A percentile compares a stretch with the other conserved stretches of the same genome.
Conservation (phyloP, 2,329 filamentous ascomycete species). For the Cercospora zeina region DNA sequence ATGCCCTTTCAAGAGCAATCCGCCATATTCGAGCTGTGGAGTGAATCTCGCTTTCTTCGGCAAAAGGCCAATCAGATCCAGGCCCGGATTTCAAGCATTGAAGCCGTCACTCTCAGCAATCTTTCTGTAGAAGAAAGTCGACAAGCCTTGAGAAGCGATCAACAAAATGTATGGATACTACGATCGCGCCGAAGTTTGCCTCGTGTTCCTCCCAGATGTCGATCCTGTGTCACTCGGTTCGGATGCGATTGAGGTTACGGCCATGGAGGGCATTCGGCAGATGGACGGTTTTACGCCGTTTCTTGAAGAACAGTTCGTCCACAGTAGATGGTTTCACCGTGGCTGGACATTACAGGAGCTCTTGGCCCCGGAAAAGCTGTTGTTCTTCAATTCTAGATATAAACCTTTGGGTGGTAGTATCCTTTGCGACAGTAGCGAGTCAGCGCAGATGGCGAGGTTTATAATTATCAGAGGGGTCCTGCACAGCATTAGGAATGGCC, state of each 20-base stretch:
- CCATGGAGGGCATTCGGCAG: not conserved
- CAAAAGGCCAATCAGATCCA: not conserved
- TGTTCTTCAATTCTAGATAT: constrained; percentile 17
- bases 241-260: not conserved
- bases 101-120: not conserved
- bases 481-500: constrained; percentile 1
- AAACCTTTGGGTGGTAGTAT: not conserved
- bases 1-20: not conserved
- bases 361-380: constrained; percentile 14
- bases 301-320: not conserved
- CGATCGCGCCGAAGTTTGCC: constrained; percentile 24
- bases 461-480: not conserved
- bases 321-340: constrained; percentile 22
- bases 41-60: not conserved
- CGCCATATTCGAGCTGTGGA: not conserved
- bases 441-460: not conserved
- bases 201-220: constrained; percentile 25
- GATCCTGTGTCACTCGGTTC: not conserved
- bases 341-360: constrained; percentile 30
- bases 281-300: not conserved
- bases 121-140: not conserved
- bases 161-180: constrained; percentile 32
- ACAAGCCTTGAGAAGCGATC: constrained; percentile 19
- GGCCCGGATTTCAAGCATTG: not conserved
- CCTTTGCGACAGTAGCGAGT: not conserved